Conservation (phyloP, 495 filamentous ascomycete species). For the Tuber microsphaerosporum region DNA sequence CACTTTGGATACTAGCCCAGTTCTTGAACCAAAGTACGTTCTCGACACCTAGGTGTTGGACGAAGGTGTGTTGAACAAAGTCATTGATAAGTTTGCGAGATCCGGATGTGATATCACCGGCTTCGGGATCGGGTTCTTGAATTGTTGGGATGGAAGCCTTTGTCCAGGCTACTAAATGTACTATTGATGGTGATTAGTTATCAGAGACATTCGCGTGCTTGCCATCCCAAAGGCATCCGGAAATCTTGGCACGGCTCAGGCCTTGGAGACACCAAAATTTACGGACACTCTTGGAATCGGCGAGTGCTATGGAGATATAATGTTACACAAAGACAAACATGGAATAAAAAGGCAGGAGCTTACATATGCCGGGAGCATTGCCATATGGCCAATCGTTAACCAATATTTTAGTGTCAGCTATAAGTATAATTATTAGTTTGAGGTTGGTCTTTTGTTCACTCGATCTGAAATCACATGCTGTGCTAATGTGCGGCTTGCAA, state of each 20-base stretch:
- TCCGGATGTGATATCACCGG: constrained; percentile 68
- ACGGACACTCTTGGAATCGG: not conserved
- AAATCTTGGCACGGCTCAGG: not conserved
- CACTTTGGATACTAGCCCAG: constrained; percentile 81
- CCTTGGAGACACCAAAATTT: not conserved
- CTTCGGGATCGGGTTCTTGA: constrained; percentile 38
- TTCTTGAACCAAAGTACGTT: constrained; percentile 91
- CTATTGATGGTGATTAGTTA: constrained; percentile 24
- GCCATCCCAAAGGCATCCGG: not conserved
- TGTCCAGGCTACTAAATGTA: constrained; percentile 65
- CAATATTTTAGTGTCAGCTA: constrained; percentile 53
- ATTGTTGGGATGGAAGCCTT: constrained; percentile 55
- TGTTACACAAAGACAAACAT: not conserved
- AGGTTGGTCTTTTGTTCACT: not conserved
- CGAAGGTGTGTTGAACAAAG: constrained; percentile 65
- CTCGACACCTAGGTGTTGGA: constrained; percentile 52
- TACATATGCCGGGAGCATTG: constrained; percentile 55
- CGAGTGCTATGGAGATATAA: not conserved
- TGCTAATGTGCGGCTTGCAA: not conserved
- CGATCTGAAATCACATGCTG: not conserved
- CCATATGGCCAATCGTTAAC: constrained; percentile 93
- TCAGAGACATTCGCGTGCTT: not conserved
- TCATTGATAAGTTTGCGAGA: constrained; percentile 54
- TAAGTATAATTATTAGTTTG: not conserved
- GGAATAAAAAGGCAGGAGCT: not conserved